These are phyloP conservation scores for Schoenoplectus triqueter DNA, from an alignment of 202 grass and related monocot genomes.

Conservation along the genomic window DNA sequence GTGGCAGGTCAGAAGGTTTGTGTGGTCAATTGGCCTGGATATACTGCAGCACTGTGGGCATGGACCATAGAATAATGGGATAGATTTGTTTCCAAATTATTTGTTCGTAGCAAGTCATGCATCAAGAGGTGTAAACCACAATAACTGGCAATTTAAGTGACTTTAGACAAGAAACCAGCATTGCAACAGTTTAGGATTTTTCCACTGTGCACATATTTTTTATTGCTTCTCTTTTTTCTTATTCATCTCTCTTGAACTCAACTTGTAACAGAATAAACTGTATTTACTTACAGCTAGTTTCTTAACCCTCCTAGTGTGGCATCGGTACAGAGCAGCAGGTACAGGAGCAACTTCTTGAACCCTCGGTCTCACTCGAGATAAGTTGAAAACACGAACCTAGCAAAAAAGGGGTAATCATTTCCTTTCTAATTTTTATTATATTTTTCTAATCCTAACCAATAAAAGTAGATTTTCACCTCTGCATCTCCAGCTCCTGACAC, in stretches of 20 bases:
- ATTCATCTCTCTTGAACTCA: background rate
- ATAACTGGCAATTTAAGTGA: background rate
- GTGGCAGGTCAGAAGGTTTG: background rate
- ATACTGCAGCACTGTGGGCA: constrained; percentile 1
- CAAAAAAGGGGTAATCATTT: constrained; percentile 51
- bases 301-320: constrained; percentile 90
- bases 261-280: background rate
- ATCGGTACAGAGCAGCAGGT: constrained; percentile 71
- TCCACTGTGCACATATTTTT: background rate
- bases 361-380: constrained; percentile 60
- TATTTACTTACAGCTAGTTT: constrained; percentile 85
- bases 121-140: background rate
- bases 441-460: background rate
- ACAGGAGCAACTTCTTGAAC: constrained; percentile 68
- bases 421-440: constrained; percentile 15
- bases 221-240: background rate
- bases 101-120: constrained; percentile 15
- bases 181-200: background rate
- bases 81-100: constrained; percentile 4
- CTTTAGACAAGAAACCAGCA: background rate
- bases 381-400: constrained; percentile 91
- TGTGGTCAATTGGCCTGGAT: background rate
- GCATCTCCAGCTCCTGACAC: constrained; percentile 92
- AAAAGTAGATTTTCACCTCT: constrained; percentile 53
- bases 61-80: background rate